A percentile compares a stretch with the other conserved stretches of the same genome.
Conservation (phyloP, 768 basidiomycete species). For the Glaciozyma antarctica region DNA sequence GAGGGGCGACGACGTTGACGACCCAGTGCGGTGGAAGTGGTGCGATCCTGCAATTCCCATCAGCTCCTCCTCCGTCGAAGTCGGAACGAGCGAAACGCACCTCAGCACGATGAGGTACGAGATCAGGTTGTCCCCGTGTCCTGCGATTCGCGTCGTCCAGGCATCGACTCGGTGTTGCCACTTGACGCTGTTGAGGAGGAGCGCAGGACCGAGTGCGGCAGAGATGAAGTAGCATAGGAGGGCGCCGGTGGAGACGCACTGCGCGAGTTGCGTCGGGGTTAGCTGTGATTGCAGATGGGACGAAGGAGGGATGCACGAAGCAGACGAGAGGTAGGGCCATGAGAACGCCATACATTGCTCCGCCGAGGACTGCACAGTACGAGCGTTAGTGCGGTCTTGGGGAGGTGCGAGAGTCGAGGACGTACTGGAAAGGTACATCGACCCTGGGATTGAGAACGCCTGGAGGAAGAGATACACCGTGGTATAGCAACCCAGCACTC, state of each 20-base stretch:
- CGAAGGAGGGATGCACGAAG: constrained; percentile 42
- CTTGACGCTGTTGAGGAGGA: constrained; percentile 74
- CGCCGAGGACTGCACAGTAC: constrained; percentile 52
- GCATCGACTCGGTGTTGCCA: constrained; percentile 73
- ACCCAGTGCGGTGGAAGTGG: constrained; percentile 40
- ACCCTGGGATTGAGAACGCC: constrained; percentile 91
- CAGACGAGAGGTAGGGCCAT: constrained; percentile 82
- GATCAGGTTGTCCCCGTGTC: constrained; percentile 72
- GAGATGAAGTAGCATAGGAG: constrained; percentile 87
- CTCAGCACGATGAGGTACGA: constrained; percentile 83
- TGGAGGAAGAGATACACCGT: constrained; percentile 87
- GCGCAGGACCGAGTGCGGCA: constrained; percentile 80
- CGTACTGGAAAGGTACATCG: constrained; percentile 81
- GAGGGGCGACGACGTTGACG: constrained; percentile 82
- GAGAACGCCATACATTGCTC: constrained; percentile 87
- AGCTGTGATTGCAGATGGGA: background rate
- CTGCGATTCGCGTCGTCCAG: constrained; percentile 68
- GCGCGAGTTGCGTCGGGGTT: background rate
- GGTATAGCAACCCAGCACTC: constrained; percentile 78
- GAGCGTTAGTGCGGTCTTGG: too few species aligned
- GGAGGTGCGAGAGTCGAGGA: too few species aligned
- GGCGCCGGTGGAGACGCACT: constrained; percentile 81
- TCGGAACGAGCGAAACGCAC: constrained; percentile 23
- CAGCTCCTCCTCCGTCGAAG: background rate
- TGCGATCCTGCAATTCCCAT: background rate